Conservation (phyloP, 345 rosid species). For the Citrus unshiu region DNA sequence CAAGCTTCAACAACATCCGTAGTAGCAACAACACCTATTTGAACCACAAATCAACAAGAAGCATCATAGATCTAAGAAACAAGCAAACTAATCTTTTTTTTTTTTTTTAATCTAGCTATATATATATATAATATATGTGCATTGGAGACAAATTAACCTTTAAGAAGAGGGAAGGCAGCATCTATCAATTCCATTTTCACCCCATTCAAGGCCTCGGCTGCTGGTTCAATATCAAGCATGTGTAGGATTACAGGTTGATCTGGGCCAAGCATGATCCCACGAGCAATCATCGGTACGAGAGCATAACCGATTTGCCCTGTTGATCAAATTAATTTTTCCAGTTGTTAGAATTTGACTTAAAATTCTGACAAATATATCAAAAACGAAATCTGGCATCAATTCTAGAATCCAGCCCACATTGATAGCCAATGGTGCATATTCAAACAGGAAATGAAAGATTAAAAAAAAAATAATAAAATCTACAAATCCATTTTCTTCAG, state of each 20-base stretch:
- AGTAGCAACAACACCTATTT: constrained; percentile 63
- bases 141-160: constrained; percentile 24
- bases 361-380: not conserved
- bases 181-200: constrained; percentile 77
- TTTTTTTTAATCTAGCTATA: too few species aligned
- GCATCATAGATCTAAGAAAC: not conserved
- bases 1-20: constrained; percentile 69
- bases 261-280: constrained; percentile 78
- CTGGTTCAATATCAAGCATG: constrained; percentile 70
- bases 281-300: constrained; percentile 78
- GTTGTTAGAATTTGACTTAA: not conserved
- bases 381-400: not conserved
- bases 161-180: constrained; percentile 80
- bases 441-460: not conserved
- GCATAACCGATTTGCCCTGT: constrained; percentile 91
- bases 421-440: not conserved
- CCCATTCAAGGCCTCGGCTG: constrained; percentile 59
- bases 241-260: constrained; percentile 80
- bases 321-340: not conserved
- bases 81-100: not conserved
- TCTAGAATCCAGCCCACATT: not conserved
- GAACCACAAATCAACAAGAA: not conserved
- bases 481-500: not conserved
- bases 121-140: too few species aligned
- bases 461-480: not conserved